Evolutionary conservation across 2,329 filamentous ascomycete species (phyloP), one percentile per base, ranked within the genome.

Genomic region (Zymoseptoria crescenta): DNA sequence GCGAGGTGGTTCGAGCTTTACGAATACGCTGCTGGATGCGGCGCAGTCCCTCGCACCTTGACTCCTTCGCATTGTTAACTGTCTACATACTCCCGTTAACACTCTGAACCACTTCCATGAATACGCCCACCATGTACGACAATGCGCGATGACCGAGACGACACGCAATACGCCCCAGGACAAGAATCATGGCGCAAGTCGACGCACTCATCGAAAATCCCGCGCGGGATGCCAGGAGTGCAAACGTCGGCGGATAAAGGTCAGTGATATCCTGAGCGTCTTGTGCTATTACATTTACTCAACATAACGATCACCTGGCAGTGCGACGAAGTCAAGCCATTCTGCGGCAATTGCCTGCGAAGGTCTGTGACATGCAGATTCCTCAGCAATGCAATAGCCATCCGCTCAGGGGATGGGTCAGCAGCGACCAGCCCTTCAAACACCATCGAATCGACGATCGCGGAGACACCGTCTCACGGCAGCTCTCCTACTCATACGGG

Each of bases 261-360:
- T 65, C 28, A 56, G 59, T 49, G 27, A 19, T n/a, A 48, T 13
- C 30, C 4, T 21, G 4, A 19, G 49, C 13, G 49, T 10, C 3
- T 51, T 5, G 13, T 8, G 49, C 51, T 20, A 27, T 13, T 54
- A 19, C 29, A 29, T n/a, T 9, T 21, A 7, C 19, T 35, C 54
- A 6, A 16, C 13, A 10, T 19, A 20, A 51, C 19, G 19, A 4
- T 28, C 45, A 20, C 35, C 10, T 57, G 55, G 55, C 58, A 67
- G 63, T 67, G 65, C 48, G 65, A 65, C 29, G 65, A 67, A 30
- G 29, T 35, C 3, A 64, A 63, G 24, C 65, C 65, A 19, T 54
- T 53, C 1, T 66, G 65, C 54, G 57, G 56, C 16, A 64, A 62
- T n/a, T 67, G 65, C 20, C 55, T 45, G 2, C 56, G 63, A 20